Conservation (phyloP, 805 yeast genomes). For the Nakazawaea ernobii region DNA sequence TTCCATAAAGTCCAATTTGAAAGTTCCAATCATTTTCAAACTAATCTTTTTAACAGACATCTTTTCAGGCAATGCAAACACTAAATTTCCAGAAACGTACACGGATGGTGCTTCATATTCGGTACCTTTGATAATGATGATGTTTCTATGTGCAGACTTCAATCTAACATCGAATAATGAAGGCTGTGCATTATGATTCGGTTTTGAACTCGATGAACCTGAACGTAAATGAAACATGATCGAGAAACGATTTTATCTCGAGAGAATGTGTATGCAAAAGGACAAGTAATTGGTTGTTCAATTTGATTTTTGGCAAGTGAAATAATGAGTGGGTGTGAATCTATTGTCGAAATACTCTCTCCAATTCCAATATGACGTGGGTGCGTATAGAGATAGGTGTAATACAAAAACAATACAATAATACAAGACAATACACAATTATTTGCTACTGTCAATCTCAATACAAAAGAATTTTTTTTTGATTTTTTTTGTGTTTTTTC, state of each 20-base stretch:
- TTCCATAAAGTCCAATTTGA: conserved; percentile 34
- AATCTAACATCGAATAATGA: conserved; percentile 9
- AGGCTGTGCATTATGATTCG: neutral
- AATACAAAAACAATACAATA: too few relatives aligned
- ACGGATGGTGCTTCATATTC: conserved; percentile 38
- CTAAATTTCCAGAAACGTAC: conserved; percentile 40
- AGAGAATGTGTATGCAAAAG: too few relatives aligned
- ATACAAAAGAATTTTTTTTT: too few relatives aligned
- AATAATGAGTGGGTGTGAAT: too few relatives aligned
- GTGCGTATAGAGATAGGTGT: too few relatives aligned
- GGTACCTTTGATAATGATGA: conserved; percentile 36
- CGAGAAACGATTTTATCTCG: neutral
- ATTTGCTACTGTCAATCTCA: too few relatives aligned
- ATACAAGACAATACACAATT: too few relatives aligned
- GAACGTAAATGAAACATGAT: conserved; percentile 8
- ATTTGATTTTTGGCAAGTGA: too few relatives aligned
- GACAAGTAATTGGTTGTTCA: too few relatives aligned
- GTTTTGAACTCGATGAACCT: neutral
- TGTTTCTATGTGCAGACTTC: conserved; percentile 32
- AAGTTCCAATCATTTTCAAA: conserved; percentile 37
- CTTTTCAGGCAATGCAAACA: conserved; percentile 37
- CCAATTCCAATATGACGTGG: too few relatives aligned
- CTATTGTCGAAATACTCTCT: too few relatives aligned
- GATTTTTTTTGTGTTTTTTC: too few relatives aligned
- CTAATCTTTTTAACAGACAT: conserved; percentile 32